Percentiles rank a stretch among this genome's conserved stretches.
phyloP scores from a whole-genome alignment of 2,329 filamentous ascomycete species.

The Clarireedia hainanense region DNA sequence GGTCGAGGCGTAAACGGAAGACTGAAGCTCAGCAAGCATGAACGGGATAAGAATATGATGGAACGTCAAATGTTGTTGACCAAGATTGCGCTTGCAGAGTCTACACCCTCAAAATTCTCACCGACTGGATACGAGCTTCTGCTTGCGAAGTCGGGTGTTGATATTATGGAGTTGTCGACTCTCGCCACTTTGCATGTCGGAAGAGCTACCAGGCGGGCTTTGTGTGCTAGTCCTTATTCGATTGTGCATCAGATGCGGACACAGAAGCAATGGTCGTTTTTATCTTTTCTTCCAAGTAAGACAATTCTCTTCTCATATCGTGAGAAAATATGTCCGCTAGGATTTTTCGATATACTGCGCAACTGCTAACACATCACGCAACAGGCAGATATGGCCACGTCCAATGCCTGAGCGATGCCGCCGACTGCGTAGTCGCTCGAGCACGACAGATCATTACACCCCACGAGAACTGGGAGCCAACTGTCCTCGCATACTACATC shows the following conservation, averaged over 20 bases:
- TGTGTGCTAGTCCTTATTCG: constrained; percentile 18
- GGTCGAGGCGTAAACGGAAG: neutral
- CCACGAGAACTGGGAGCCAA: constrained; percentile 11
- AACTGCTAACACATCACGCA: neutral
- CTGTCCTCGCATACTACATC: constrained; percentile 19
- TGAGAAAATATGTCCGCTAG: neutral
- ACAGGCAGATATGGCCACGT: constrained; percentile 18
- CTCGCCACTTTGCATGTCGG: constrained; percentile 24
- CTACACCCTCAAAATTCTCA: constrained; percentile 11
- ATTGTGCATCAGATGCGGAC: constrained; percentile 21
- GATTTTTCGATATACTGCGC: neutral
- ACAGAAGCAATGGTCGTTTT: constrained; percentile 23
- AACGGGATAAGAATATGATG: neutral
- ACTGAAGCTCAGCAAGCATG: neutral
- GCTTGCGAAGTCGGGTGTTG: constrained; percentile 20
- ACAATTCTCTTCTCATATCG: neutral
- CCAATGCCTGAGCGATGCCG: constrained; percentile 22
- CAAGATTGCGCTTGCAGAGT: neutral
- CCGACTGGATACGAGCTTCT: constrained; percentile 23
- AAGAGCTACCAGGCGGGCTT: constrained; percentile 18
- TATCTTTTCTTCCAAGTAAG: constrained; percentile 22
- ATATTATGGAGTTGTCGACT: constrained; percentile 24
- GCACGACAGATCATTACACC: constrained; percentile 21
- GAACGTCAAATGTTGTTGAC: constrained; percentile 1
- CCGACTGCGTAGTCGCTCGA: constrained; percentile 23